phyloP scores from a whole-genome alignment of 352 stramenopile genomes.

The Globisporangium mamillatum region DNA sequence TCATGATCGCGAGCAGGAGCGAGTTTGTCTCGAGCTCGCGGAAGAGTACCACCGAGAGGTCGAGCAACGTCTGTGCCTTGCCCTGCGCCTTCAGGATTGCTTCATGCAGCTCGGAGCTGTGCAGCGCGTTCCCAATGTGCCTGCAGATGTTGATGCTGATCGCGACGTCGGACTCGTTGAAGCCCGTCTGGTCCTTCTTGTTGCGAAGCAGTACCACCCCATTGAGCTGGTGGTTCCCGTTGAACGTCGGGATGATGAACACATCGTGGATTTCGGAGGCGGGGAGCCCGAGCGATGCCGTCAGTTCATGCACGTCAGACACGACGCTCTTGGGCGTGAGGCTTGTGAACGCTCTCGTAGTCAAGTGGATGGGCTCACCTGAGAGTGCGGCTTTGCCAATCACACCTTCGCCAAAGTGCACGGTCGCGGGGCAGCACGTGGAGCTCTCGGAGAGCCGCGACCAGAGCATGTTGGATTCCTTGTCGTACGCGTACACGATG shows the following conservation, averaged over 20 bases:
- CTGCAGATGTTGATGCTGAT: slow-evolving; percentile 49
- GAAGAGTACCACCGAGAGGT: slow-evolving; percentile 64
- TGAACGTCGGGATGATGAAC: slow-evolving; percentile 54
- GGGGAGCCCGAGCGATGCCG: slow-evolving; percentile 9
- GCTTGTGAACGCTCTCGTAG: slow-evolving; percentile 17
- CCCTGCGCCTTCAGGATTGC: slow-evolving; percentile 49
- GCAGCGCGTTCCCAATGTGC: slow-evolving; percentile 52
- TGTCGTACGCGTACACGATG: slow-evolving; percentile 58
- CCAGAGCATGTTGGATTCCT: slow-evolving; percentile 49
- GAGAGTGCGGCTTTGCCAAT: slow-evolving; percentile 38
- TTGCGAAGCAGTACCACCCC: slow-evolving; percentile 60
- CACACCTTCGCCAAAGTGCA: slow-evolving; percentile 50
- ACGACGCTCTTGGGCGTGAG: slow-evolving; percentile 10
- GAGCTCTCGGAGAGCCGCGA: slow-evolving; percentile 32
- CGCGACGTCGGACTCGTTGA: slow-evolving; percentile 55
- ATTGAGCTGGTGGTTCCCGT: slow-evolving; percentile 41
- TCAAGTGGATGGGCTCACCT: slow-evolving; percentile 27
- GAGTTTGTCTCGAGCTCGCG: slow-evolving; percentile 59
- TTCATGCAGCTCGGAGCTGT: slow-evolving; percentile 59
- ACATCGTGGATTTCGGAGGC: slow-evolving; percentile 33
- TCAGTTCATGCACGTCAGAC: slow-evolving; percentile 18
- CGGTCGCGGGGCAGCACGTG: slow-evolving; percentile 28
- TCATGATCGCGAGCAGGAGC: slow-evolving; percentile 51
- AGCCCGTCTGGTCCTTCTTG: slow-evolving; percentile 24
- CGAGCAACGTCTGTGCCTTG: slow-evolving; percentile 64